phyloP scores from a whole-genome alignment of 2,329 filamentous ascomycete genomes.

The Ophiostoma sp. region DNA sequence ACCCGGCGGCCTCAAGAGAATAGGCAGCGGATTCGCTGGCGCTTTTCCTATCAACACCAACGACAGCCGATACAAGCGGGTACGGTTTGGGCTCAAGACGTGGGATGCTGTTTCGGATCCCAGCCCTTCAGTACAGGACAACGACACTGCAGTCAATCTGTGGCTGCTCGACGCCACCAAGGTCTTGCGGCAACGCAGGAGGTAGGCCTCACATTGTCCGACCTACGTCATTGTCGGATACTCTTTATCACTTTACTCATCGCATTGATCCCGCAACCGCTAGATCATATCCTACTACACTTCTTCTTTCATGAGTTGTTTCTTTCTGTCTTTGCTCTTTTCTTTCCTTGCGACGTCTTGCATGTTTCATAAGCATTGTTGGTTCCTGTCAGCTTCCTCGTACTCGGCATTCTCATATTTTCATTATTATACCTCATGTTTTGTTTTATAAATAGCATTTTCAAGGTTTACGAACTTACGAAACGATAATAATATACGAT shows the following conservation, averaged over 20 bases:
- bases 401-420: conserved; percentile 15
- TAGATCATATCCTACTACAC: not conserved
- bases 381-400: conserved; percentile 6
- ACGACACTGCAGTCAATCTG: conserved; percentile 29
- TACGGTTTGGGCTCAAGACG: conserved; percentile 28
- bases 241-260: not conserved
- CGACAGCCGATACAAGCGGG: conserved; percentile 22
- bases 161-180: conserved; percentile 29
- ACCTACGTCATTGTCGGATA: not conserved
- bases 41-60: conserved; percentile 8
- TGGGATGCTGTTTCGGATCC: conserved; percentile 29
- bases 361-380: conserved; percentile 13
- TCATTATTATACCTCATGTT: conserved; percentile 8
- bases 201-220: conserved; percentile 9
- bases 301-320: not conserved
- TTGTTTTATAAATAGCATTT: conserved; percentile 12
- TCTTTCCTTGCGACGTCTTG: not conserved
- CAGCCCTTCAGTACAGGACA: conserved; percentile 27
- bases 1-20: conserved; percentile 17
- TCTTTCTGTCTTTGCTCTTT: not conserved
- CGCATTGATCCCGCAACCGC: no score
- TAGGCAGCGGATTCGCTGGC: conserved; percentile 19
- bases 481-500: not conserved
- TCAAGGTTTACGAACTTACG: not conserved
- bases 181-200: conserved; percentile 25